Conservation (phyloP, 2,329 filamentous ascomycete species). For the Sporothrix brunneoviolacea region DNA sequence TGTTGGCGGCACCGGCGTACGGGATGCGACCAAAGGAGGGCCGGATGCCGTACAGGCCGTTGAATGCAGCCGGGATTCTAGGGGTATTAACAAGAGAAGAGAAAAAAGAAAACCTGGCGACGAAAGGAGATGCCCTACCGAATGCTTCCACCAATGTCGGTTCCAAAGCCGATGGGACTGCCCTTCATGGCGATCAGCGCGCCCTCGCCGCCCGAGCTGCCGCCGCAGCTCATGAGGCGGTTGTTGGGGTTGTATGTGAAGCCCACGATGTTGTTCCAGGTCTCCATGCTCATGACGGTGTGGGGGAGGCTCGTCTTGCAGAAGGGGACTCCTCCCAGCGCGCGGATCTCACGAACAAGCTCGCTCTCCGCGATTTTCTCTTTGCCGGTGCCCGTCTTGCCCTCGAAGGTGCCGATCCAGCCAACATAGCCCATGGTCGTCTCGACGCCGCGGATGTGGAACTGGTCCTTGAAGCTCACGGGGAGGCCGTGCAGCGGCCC, state of each 20-base stretch:
- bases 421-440: constrained; percentile 23
- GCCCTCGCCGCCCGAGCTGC: constrained; percentile 33
- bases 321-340: constrained; percentile 25
- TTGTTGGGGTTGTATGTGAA: constrained; percentile 30
- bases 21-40: constrained; percentile 23
- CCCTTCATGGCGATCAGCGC: constrained; percentile 29
- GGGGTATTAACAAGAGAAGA: too few relatives aligned
- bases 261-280: constrained; percentile 31
- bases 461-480: constrained; percentile 41
- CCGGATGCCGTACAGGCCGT: constrained; percentile 26
- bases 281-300: constrained; percentile 24
- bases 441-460: constrained; percentile 37
- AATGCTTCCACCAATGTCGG: constrained; percentile 26
- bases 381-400: constrained; percentile 13
- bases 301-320: constrained; percentile 27
- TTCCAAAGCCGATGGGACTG: constrained; percentile 29
- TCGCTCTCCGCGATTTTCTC: constrained; percentile 21
- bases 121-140: constrained; percentile 26
- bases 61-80: too few relatives aligned
- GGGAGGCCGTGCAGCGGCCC: constrained; percentile 40
- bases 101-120: too few relatives aligned
- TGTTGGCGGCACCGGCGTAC: constrained; percentile 20
- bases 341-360: constrained; percentile 23
- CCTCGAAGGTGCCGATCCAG: constrained; percentile 12
- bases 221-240: constrained; percentile 27